Conservation (phyloP, 164 flowering plant genomes). For the Chloranthus sessilifolius region DNA sequence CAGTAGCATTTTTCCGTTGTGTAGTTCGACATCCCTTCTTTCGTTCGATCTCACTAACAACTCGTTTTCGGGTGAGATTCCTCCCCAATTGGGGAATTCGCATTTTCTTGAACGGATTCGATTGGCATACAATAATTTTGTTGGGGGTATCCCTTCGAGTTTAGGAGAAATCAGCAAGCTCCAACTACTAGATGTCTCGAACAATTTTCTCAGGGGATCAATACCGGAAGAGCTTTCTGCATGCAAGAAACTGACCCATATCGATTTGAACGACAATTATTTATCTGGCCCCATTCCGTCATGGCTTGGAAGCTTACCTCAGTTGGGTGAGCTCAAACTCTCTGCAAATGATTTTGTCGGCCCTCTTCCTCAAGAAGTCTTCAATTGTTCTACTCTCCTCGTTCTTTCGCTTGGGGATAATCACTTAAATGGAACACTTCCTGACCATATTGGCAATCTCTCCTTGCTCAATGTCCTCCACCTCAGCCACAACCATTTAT, state of each 20-base stretch:
- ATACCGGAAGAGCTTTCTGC: slow-evolving; percentile 65
- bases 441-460: slow-evolving; percentile 52
- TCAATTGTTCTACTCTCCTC: slow-evolving; percentile 67
- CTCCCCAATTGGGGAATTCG: slow-evolving; percentile 66
- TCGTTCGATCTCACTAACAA: slow-evolving; percentile 88
- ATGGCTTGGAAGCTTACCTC: slow-evolving; percentile 76
- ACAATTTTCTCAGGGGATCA: slow-evolving; percentile 60
- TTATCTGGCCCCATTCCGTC: slow-evolving; percentile 63
- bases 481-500: slow-evolving; percentile 46
- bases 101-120: slow-evolving; percentile 63
- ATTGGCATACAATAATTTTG: slow-evolving; percentile 60
- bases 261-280: slow-evolving; percentile 71
- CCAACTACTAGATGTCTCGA: slow-evolving; percentile 69
- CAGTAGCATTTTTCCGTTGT: slow-evolving; percentile 70
- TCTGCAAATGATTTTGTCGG: slow-evolving; percentile 60
- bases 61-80: slow-evolving; percentile 56
- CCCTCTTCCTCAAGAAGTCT: slow-evolving; percentile 56
- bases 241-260: slow-evolving; percentile 67
- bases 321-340: slow-evolving; percentile 80
- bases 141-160: slow-evolving; percentile 57
- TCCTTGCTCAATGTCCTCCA: slow-evolving; percentile 64
- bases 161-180: slow-evolving; percentile 54
- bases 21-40: slow-evolving; percentile 53
- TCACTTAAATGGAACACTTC: slow-evolving; percentile 62
- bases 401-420: slow-evolving; percentile 62